phyloP scores from a whole-genome alignment of 73 alveolate genomes.

The Paraurostyla sp. region DNA sequence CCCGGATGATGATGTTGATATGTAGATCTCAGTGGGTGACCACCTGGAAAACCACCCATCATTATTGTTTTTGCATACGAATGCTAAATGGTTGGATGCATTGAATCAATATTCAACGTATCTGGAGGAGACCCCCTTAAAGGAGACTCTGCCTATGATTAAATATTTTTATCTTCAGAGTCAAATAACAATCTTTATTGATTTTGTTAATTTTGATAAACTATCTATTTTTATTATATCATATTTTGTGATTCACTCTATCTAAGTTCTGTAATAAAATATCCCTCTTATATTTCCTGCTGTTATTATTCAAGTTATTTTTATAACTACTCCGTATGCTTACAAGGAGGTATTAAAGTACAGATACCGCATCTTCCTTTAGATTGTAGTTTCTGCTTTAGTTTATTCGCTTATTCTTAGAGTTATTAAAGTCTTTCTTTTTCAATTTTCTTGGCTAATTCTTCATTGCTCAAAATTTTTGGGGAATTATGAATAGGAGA shows the following conservation, averaged over 20 bases:
- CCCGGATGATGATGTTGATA: conserved; percentile 46
- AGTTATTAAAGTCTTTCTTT: conserved; percentile 31
- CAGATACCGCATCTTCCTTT: conserved; percentile 51
- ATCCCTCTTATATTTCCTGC: not conserved
- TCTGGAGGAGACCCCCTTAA: too few relatives aligned
- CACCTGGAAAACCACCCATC: not conserved
- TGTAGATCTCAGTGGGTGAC: not conserved
- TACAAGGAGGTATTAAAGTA: conserved; percentile 47
- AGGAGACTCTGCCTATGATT: too few relatives aligned
- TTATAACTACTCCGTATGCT: conserved; percentile 19
- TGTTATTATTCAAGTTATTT: not conserved
- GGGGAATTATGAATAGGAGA: too few relatives aligned
- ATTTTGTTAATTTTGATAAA: too few relatives aligned
- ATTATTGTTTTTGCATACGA: not conserved
- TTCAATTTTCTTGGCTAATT: conserved; percentile 46
- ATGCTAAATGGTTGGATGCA: too few relatives aligned
- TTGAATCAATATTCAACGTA: too few relatives aligned
- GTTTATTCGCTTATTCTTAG: conserved; percentile 17
- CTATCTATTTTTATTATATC: too few relatives aligned
- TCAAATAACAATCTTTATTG: too few relatives aligned
- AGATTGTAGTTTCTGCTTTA: conserved; percentile 1
- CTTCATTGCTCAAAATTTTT: conserved; percentile 40
- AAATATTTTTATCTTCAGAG: too few relatives aligned
- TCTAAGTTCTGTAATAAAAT: too few relatives aligned
- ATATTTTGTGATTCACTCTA: too few relatives aligned